Conservation (phyloP, 441 rosid species). For the Mallotus repandus region DNA sequence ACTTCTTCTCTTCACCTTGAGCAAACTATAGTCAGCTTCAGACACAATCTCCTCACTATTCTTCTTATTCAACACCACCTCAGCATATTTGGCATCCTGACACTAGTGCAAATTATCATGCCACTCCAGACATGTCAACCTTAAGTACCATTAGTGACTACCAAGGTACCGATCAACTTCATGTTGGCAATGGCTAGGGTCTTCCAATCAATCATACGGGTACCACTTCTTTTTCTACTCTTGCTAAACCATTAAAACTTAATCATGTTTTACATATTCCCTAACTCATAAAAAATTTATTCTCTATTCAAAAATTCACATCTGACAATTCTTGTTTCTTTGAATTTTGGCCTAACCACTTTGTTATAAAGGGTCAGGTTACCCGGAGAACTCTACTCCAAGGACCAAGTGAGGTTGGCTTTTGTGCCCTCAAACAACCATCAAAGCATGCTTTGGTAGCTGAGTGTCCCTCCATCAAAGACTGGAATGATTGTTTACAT, state of each 20-base stretch:
- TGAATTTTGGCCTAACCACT: neutral
- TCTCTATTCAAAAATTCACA: too few species aligned
- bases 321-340: too few species aligned
- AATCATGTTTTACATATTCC: neutral
- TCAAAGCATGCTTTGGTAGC: too few species aligned
- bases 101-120: neutral
- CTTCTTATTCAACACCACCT: neutral
- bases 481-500: too few species aligned
- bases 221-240: neutral
- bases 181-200: neutral
- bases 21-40: too few species aligned
- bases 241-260: neutral
- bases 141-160: neutral
- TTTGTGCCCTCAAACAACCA: neutral
- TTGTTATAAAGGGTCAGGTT: neutral
- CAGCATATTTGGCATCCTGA: neutral
- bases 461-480: too few species aligned
- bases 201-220: neutral
- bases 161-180: neutral
- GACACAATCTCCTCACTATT: neutral
- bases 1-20: too few species aligned
- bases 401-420: neutral
- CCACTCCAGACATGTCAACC: neutral
- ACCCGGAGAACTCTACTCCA: neutral
- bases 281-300: too few species aligned